Evolutionary conservation across 345 rosid species (phyloP), one percentile per base, ranked within the genome.

Genomic region (Anastatica hierochuntica): DNA sequence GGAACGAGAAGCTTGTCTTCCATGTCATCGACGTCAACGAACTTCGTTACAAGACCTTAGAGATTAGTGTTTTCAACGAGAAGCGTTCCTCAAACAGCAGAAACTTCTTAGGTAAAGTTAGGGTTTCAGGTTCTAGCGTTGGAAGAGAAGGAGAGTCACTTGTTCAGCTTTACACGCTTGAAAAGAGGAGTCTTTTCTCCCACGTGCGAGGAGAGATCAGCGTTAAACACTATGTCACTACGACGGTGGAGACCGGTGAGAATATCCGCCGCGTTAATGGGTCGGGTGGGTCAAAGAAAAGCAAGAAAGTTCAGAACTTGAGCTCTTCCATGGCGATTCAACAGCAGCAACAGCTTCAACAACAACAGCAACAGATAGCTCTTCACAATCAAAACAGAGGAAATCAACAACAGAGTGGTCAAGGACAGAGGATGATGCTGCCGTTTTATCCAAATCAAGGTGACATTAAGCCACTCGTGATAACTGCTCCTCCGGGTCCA

Each of bases 1-100:
- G 94, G 88, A 84, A 81, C 41, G 83, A 84, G 79, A 76, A 79
- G 71, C 80, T 84, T 26, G 74, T 81, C 14, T 77, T 84, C 46
- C 77, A 67, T 34, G 41, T 81, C 11, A 59, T 61, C 4, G 77
- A 79, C 44, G 63, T 56, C 16, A 75, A 70, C 5, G 82, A 76
- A 42, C 82, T 81, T 17, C 76, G 80, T 45, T 79, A 81, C 62
- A 67, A 76, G 14, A 61, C 70, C n/a, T 11, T 84, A 0, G 84
- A 81, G 6, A 72, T 79, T 37, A 74, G 61, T 43, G 78, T 84
- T 24, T 84, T 74, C 50, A 84, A 84, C 60, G 88, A 81, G 60
- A 65, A 74, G 33, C 63, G 77, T 67, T 79, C 85, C 1, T 62
- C 75, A 9, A 77, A 62, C 48, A 64, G 78, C 69, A 53, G 80